Evolutionary conservation across 2,329 filamentous ascomycete species (phyloP), one percentile per base, ranked within the genome.

Genomic region (Tympanopsis confertula): DNA sequence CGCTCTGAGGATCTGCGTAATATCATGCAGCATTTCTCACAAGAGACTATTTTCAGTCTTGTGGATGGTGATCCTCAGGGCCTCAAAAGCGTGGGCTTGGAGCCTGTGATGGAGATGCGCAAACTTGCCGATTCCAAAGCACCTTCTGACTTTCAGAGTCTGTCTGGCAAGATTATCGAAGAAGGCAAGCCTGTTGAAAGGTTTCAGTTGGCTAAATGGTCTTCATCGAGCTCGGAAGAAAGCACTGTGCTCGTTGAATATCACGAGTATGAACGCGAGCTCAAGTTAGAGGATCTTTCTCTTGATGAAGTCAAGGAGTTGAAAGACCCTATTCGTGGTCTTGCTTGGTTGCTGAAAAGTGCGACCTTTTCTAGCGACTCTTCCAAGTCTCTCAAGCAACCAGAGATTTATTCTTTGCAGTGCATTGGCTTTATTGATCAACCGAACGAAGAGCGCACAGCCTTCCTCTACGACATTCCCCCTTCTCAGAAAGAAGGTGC

Each of bases 1-100:
- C 54, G 47, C 51, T 48, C 50, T 2, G 42, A 43, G 19, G 45
- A 42, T 35, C 39, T 54, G 36, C 39, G 48, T 10, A 47, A 52
- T 24, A 19, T 55, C 14, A 55, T 55, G 50, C 47, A 50, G 39
- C 47, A 52, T 35, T 44, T 53, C 32, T 51, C 45, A 4, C 48
- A 53, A 35, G 47, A 51, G 5, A 44, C 45, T 2, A 20, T 52
- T 12, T 41, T 36, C 29, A 38, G 44, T 20, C 13, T 44, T 15
- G 35, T 36, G 3, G 45, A 44, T 5, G 39, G 41, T 19, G 32
- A 43, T 17, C 19, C 29, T 3, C 33, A 43, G 24, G 43, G 44
- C 10, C 20, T 51, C n/a, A 45, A 48, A 36, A 42, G 39, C 4
- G 52, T 43, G 19, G 50, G 49, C 5, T 39, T 53, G 18, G 49